A percentile compares a stretch with the other conserved stretches of the same genome.
Evolutionary conservation across 2,329 filamentous ascomycete genomes (phyloP).

Genomic region (Neophaeococcomyces mojaviensis): DNA sequence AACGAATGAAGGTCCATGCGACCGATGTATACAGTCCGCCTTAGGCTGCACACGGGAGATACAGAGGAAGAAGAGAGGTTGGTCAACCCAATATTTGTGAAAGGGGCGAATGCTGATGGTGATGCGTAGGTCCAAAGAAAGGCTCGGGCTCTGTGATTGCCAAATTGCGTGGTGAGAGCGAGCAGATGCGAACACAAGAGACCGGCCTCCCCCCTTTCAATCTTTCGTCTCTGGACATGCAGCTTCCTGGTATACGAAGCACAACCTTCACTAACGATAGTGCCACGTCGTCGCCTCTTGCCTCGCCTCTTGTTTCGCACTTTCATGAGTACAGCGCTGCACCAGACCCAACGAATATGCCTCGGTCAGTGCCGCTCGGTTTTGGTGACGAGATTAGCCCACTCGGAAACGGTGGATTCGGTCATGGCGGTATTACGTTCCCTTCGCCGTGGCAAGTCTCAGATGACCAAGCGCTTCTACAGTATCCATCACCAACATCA

Average conservation of each 20-base stretch:
- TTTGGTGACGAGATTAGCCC: conserved; percentile 16
- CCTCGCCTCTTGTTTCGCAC: conserved; percentile 15
- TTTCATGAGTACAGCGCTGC: conserved; percentile 16
- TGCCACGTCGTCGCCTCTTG: conserved; percentile 17
- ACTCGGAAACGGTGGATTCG: conserved; percentile 17
- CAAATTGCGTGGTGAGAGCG: conserved; percentile 21
- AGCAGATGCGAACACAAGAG: conserved; percentile 14
- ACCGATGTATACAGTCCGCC: conserved; percentile 18
- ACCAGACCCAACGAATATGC: conserved; percentile 13
- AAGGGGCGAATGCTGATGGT: not conserved
- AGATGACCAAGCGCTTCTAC: conserved; percentile 15
- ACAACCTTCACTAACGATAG: conserved; percentile 16
- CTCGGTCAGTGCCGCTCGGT: conserved; percentile 19
- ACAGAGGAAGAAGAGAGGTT: conserved; percentile 21
- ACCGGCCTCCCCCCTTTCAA: conserved; percentile 20
- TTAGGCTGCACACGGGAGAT: conserved; percentile 22
- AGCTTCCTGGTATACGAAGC: conserved; percentile 15
- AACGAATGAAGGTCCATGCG: conserved; percentile 19
- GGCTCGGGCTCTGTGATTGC: conserved; percentile 24
- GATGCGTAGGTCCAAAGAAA: conserved; percentile 19
- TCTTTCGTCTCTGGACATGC: conserved; percentile 17
- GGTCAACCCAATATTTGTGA: not conserved
- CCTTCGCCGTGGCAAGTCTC: conserved; percentile 22
- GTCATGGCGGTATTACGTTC: conserved; percentile 19
- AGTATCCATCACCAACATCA: conserved; percentile 19